Evolutionary conservation across 2,329 filamentous ascomycete genomes (phyloP).

Genomic region (Neofusicoccum laricinum): DNA sequence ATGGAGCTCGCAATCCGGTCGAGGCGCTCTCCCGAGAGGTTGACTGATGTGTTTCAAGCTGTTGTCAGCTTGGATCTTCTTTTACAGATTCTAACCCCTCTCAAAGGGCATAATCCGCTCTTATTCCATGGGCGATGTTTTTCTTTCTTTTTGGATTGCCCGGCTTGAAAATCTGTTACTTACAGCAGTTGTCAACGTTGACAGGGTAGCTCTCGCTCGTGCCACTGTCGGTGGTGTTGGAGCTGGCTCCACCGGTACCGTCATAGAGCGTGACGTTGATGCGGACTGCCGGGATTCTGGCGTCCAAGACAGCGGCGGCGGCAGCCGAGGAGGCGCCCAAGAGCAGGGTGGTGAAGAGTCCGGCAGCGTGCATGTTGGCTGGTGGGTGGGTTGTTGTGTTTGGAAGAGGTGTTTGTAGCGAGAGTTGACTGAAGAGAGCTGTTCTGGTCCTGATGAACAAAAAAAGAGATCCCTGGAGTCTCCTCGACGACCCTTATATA

Average conservation of each 20-base stretch:
- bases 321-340: background rate
- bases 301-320: background rate
- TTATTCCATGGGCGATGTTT: background rate
- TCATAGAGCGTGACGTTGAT: background rate
- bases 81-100: too few relatives aligned
- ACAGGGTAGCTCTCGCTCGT: background rate
- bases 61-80: too few relatives aligned
- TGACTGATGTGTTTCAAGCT: background rate
- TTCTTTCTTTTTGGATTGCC: background rate
- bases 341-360: background rate
- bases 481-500: background rate
- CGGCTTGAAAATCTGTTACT: background rate
- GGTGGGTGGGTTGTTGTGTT: background rate
- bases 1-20: background rate
- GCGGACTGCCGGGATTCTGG: accelerated
- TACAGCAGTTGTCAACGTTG: background rate
- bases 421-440: background rate
- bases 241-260: background rate
- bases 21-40: background rate
- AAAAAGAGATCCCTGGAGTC: background rate
- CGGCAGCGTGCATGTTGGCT: background rate
- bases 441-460: background rate
- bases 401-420: background rate
- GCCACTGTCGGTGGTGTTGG: background rate
- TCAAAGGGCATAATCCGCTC: too few relatives aligned